These are phyloP conservation scores for Secale cereale DNA, from an alignment of 176 grass and related monocot genomes.

Conservation along the genomic window DNA sequence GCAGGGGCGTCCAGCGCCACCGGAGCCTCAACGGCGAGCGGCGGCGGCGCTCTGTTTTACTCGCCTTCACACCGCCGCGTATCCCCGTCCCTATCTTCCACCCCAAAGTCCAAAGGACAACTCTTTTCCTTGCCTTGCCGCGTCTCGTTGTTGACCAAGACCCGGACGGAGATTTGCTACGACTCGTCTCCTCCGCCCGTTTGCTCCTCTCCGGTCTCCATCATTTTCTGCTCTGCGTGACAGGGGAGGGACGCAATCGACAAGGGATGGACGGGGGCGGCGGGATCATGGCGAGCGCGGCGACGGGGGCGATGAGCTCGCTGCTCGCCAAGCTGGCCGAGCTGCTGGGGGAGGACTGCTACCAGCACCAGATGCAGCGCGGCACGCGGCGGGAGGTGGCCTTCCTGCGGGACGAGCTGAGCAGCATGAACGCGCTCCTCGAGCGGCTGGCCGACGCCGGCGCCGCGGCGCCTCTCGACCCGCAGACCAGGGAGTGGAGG, in stretches of 20 bases:
- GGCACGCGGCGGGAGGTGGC: background rate
- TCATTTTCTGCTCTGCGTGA: background rate
- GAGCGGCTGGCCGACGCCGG: background rate
- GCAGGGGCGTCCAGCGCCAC: too few relatives aligned
- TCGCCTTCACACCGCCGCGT: background rate
- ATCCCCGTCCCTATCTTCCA: background rate
- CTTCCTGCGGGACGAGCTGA: background rate
- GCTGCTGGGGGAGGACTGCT: background rate
- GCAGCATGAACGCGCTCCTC: conserved; percentile 5
- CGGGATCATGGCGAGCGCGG: conserved; percentile 12
- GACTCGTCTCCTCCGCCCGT: background rate
- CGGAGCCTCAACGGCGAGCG: background rate
- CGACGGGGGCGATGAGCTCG: conserved; percentile 15
- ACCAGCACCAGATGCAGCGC: background rate
- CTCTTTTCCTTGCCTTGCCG: background rate
- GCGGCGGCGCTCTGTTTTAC: background rate
- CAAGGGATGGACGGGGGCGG: background rate
- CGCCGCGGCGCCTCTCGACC: background rate
- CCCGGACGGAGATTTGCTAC: background rate
- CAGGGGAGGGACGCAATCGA: background rate
- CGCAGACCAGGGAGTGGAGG: conserved; percentile 1
- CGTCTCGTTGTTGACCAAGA: background rate
- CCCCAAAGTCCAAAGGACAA: background rate
- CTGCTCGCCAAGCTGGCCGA: background rate
- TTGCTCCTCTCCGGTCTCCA: background rate